These are phyloP conservation scores for Botryobasidium botryosum DNA, from an alignment of 768 basidiomycete genomes.

Conservation along the genomic window DNA sequence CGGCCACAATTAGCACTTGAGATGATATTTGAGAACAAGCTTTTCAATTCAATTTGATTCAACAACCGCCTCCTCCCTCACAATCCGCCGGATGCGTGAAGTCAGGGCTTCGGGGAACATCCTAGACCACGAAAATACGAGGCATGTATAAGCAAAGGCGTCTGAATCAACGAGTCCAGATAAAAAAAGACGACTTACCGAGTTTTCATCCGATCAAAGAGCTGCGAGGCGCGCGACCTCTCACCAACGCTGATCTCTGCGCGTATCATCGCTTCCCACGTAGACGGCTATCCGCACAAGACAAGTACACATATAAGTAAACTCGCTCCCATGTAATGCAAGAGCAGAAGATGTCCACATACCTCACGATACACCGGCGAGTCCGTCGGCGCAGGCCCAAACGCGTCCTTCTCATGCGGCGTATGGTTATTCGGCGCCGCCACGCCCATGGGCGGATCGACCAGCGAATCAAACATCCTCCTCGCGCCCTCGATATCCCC, in stretches of 20 bases:
- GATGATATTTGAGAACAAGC: too few species aligned
- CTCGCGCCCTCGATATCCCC: constrained; percentile 59
- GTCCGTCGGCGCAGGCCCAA: constrained; percentile 24
- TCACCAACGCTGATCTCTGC: constrained; percentile 73
- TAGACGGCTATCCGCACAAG: constrained; percentile 50
- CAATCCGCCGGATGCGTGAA: constrained; percentile 63
- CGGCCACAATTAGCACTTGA: too few species aligned
- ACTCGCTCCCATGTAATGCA: too few species aligned
- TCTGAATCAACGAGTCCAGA: too few species aligned
- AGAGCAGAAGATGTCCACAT: too few species aligned
- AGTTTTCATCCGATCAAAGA: constrained; percentile 55
- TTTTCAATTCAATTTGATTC: too few species aligned
- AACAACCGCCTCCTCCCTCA: too few species aligned
- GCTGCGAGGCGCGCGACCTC: constrained; percentile 43
- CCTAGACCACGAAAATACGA: constrained; percentile 8
- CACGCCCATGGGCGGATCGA: constrained; percentile 66
- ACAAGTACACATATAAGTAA: neutral
- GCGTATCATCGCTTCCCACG: constrained; percentile 91
- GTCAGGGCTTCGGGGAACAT: constrained; percentile 48
- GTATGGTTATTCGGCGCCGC: constrained; percentile 83
- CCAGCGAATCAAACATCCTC: constrained; percentile 58
- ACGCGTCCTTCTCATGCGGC: constrained; percentile 32
- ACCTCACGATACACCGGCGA: constrained; percentile 75
- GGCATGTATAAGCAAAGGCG: too few species aligned
- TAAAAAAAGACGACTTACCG: too few species aligned